Base-by-base conservation (phyloP, 2,329 filamentous ascomycete genomes). In the Ophiostoma sp. region DNA sequence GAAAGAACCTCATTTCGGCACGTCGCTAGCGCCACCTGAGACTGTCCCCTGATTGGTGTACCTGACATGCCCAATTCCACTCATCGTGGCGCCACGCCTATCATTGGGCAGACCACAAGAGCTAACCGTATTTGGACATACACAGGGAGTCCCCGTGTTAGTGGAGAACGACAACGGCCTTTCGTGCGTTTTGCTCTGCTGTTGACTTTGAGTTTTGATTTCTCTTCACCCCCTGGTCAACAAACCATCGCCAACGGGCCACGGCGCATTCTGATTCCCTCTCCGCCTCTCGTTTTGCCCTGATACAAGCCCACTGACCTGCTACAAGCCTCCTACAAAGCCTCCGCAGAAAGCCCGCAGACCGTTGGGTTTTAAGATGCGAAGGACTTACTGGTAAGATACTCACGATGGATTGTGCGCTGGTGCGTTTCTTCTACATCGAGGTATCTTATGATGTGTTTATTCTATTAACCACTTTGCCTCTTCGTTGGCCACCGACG, bases 1-100 rank as follows among this genome's bases (percentile, higher is more conserved):
- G 63, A 38, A 38, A 65, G 67, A 66, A 69, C 64, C 69, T 71
- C 70, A 71, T 71, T 67, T 71, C 70, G 69, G 67, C 45, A 41
- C 18, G 65, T 49, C 9, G n/a, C 47, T 64, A 68, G 49, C 38
- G 44, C 58, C 52, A 62, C 9, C 64, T 36, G 3, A 44, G 9
- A 0, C n/a, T n/a, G 12, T 7, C 16, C 5, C 18, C 2, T 63
- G 60, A 63, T 63, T 63, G 60, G 60, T 63, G 60, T 63, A 12
- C 60, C 60, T 63, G 60, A 18, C 38, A 42, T 38, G 4, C 55
- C 5, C 55, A 42, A 44, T 44, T 18, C 16, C 60, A 42, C 40
- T 18, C 18, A 2, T 14, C 4, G 16, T 9, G 3, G 8, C 7
- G 58, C 5, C 27, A 18, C 16, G 4, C 14, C 5, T 42, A 18